Evolutionary conservation across 2,329 filamentous ascomycete species (phyloP).

Genomic region (Trichoderma koningii): DNA sequence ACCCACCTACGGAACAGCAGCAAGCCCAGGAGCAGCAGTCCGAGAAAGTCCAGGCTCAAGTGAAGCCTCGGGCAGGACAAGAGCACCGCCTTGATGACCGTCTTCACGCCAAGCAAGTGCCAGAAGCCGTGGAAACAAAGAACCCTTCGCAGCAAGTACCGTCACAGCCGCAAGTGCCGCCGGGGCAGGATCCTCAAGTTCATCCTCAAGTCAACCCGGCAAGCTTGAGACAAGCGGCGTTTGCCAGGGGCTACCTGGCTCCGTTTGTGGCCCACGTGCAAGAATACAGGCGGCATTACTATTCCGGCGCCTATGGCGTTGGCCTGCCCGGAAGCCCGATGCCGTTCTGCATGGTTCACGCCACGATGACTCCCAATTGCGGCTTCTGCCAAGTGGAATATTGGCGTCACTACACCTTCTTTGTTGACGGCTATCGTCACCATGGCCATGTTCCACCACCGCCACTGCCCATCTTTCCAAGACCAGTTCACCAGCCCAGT

Average conservation of each 20-base stretch:
- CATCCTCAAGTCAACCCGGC: not conserved
- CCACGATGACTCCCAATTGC: not conserved
- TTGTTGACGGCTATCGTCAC: constrained; percentile 1
- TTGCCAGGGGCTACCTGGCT: not conserved
- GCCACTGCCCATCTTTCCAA: constrained; percentile 10
- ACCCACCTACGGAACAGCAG: not conserved
- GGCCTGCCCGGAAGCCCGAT: too few species aligned
- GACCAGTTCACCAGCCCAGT: constrained; percentile 7
- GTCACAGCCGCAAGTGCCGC: not conserved
- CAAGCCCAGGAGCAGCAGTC: not conserved
- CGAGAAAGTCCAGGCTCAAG: not conserved
- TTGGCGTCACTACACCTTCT: constrained; percentile 15
- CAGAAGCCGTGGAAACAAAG: not conserved
- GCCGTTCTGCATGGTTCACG: not conserved
- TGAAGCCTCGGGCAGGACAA: not conserved
- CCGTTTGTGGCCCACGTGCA: not conserved
- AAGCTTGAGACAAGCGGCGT: constrained; percentile 8
- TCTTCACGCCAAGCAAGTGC: not conserved
- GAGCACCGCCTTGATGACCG: not conserved
- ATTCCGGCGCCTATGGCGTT: not conserved
- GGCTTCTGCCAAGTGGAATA: constrained; percentile 17
- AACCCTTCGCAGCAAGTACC: not conserved
- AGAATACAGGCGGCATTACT: not conserved
- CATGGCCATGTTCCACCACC: constrained; percentile 6
- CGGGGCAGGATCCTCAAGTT: constrained; percentile 1